Percentiles rank a stretch among this genome's conserved stretches.
Evolutionary conservation across 495 filamentous ascomycete genomes (phyloP).

Genomic region (Neurospora terricola): DNA sequence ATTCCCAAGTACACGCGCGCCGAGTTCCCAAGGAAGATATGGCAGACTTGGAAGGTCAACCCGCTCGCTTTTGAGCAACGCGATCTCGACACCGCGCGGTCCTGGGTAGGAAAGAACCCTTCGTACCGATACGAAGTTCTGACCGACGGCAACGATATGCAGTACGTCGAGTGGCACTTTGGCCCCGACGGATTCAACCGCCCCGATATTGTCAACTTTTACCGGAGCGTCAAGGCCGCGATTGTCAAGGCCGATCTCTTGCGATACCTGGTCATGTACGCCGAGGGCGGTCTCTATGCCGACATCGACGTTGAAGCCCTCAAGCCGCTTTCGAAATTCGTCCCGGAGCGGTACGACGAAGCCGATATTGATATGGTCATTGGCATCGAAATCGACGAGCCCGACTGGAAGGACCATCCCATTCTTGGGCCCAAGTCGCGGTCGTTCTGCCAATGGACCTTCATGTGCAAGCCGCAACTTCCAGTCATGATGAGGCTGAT

Average conservation of each 20-base stretch:
- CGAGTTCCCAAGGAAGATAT: slow-evolving; percentile 38
- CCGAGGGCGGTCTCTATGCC: slow-evolving; percentile 48
- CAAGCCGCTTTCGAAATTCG: slow-evolving; percentile 37
- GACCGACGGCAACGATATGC: slow-evolving; percentile 49
- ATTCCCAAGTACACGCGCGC: slow-evolving; percentile 7
- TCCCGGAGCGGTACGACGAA: slow-evolving; percentile 38
- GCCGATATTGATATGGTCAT: slow-evolving; percentile 50
- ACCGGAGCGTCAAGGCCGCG: slow-evolving; percentile 42
- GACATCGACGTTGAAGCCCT: slow-evolving; percentile 50
- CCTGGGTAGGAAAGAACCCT: slow-evolving; percentile 51
- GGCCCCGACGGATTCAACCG: slow-evolving; percentile 48
- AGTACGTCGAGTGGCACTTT: slow-evolving; percentile 50
- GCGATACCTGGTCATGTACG: slow-evolving; percentile 47
- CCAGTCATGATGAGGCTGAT: slow-evolving; percentile 54
- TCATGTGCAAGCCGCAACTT: slow-evolving; percentile 50
- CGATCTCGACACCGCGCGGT: slow-evolving; percentile 40
- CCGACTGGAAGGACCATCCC: slow-evolving; percentile 47
- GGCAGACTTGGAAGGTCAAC: slow-evolving; percentile 60
- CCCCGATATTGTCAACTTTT: slow-evolving; percentile 49
- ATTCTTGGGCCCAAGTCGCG: slow-evolving; percentile 51
- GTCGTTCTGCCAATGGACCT: slow-evolving; percentile 63
- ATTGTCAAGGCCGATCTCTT: slow-evolving; percentile 55
- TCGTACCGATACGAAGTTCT: slow-evolving; percentile 52
- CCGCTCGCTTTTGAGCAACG: slow-evolving; percentile 47
- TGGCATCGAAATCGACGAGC: slow-evolving; percentile 57